Conservation (phyloP, 2,329 filamentous ascomycete species). For the Cladosporium phlei region DNA sequence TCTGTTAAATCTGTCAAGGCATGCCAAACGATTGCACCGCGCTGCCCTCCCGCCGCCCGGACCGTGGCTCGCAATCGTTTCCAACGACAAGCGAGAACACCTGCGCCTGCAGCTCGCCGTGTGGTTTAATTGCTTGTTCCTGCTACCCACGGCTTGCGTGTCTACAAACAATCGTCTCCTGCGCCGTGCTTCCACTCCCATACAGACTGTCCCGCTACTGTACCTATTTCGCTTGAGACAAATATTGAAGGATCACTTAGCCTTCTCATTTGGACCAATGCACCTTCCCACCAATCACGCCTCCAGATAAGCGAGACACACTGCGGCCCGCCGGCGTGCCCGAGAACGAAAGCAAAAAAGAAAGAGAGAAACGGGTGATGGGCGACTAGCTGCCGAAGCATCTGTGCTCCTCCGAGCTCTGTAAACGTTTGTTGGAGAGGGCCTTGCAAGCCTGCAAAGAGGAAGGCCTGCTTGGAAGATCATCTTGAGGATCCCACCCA, state of each 20-base stretch:
- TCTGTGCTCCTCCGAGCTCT: no score
- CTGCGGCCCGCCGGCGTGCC: not conserved
- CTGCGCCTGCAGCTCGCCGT: slow-evolving; percentile 4
- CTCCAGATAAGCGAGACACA: not conserved
- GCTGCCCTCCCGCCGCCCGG: not conserved
- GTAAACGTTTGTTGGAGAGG: no score
- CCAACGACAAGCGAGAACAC: slow-evolving; percentile 2
- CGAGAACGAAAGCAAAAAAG: not conserved
- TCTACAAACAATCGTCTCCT: not conserved
- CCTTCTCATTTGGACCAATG: slow-evolving; percentile 7
- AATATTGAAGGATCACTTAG: slow-evolving; percentile 10
- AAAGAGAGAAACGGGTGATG: no score
- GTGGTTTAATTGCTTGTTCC: slow-evolving; percentile 9
- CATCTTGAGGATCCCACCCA: no score
- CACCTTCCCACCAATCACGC: slow-evolving; percentile 1
- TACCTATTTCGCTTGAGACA: slow-evolving; percentile 8
- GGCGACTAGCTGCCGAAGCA: no score
- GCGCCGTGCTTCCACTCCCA: no score
- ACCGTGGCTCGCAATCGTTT: not conserved
- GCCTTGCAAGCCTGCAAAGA: no score
- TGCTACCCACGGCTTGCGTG: not conserved
- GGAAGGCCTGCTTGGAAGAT: no score
- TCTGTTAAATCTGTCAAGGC: slow-evolving; percentile 3
- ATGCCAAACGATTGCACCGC: not conserved
- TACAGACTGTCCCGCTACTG: no score